phyloP scores from a whole-genome alignment of 1,139 yeast species.

The Magnusiomyces clavatus region DNA sequence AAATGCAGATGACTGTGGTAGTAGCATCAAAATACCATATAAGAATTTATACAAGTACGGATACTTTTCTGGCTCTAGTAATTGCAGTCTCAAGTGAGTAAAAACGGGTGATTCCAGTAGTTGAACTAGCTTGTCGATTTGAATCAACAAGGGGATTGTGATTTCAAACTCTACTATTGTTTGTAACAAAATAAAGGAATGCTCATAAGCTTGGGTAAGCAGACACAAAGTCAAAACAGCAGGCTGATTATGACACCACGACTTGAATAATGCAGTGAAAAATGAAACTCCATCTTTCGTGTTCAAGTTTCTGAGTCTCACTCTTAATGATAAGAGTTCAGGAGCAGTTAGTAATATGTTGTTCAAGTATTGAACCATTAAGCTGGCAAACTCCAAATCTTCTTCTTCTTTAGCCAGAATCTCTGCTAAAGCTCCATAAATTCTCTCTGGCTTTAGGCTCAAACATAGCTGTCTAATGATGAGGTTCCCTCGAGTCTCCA shows the following conservation, averaged over 20 bases:
- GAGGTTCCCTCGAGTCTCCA: conserved; percentile 72
- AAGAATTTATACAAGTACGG: conserved; percentile 81
- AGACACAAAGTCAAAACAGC: conserved; percentile 83
- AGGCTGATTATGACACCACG: conserved; percentile 92
- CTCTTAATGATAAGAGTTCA: conserved; percentile 64
- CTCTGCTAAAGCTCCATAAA: conserved; percentile 72
- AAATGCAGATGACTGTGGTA: conserved; percentile 95
- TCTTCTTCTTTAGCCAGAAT: conserved; percentile 54
- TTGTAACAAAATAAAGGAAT: conserved; percentile 75
- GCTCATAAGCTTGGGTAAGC: conserved; percentile 80
- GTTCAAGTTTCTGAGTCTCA: conserved; percentile 50
- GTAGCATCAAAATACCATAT: conserved; percentile 85
- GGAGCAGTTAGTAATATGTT: conserved; percentile 85
- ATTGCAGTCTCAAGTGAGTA: conserved; percentile 75
- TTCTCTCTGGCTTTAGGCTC: conserved; percentile 72
- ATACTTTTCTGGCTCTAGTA: conserved; percentile 76
- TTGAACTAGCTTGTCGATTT: conserved; percentile 74
- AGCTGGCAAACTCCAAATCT: conserved; percentile 65
- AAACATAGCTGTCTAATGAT: conserved; percentile 79
- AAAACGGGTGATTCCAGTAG: conserved; percentile 83
- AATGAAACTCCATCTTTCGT: conserved; percentile 59
- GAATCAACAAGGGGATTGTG: conserved; percentile 61
- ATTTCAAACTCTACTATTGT: conserved; percentile 69
- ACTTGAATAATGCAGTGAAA: conserved; percentile 70
- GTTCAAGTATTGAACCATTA: conserved; percentile 80